A percentile compares a stretch with the other conserved stretches of the same genome.
phyloP scores from a whole-genome alignment of 2,329 filamentous ascomycete species.

The Aspergillus ruber region DNA sequence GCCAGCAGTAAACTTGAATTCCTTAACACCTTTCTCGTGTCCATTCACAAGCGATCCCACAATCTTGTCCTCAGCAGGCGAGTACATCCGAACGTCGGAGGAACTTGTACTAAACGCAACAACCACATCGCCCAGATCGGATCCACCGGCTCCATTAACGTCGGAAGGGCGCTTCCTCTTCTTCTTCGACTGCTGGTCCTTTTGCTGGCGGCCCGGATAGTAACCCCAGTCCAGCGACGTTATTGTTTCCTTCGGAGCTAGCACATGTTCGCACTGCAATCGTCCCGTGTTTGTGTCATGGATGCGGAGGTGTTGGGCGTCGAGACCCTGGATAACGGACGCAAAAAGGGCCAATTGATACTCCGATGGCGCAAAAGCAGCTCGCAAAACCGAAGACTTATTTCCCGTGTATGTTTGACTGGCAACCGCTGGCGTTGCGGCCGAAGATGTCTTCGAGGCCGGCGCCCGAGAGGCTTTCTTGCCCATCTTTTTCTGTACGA shows the following conservation, averaged over 20 bases:
- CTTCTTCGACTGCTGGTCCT: constrained; percentile 40
- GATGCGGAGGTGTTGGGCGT: constrained; percentile 47
- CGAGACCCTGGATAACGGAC: constrained; percentile 48
- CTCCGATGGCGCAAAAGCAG: constrained; percentile 45
- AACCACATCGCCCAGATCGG: constrained; percentile 37
- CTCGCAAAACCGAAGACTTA: constrained; percentile 44
- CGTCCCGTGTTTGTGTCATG: constrained; percentile 46
- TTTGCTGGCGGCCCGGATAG: constrained; percentile 28
- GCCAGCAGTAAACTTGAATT: constrained; percentile 45
- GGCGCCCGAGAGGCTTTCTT: constrained; percentile 40
- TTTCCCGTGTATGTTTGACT: constrained; percentile 31
- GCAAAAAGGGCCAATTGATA: constrained; percentile 49
- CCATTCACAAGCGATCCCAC: constrained; percentile 39
- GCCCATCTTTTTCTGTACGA: constrained; percentile 32
- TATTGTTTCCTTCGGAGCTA: constrained; percentile 41
- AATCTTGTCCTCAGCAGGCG: constrained; percentile 42
- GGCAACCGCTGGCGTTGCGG: constrained; percentile 32
- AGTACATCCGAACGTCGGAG: constrained; percentile 46
- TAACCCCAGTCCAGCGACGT: constrained; percentile 49
- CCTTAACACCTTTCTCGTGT: constrained; percentile 43
- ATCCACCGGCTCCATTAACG: constrained; percentile 31
- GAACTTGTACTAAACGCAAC: constrained; percentile 45
- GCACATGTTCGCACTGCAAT: constrained; percentile 45
- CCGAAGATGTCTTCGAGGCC: constrained; percentile 40
- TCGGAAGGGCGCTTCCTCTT: constrained; percentile 45